Conservation (phyloP, 257 asterid genomes). For the Fraxinus anomala region DNA sequence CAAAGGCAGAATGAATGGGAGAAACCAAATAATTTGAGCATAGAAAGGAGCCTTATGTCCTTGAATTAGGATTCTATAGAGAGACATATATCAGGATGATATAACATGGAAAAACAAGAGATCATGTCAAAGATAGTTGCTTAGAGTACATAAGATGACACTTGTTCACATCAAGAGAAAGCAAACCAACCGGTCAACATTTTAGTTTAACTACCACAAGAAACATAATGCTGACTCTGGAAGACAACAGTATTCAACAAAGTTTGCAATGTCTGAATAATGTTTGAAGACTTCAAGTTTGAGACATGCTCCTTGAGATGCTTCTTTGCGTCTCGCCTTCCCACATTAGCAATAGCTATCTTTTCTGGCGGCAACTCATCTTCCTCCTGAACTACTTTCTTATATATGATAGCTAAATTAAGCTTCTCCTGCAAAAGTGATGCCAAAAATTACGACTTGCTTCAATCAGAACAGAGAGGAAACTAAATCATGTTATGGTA, state of each 20-base stretch:
- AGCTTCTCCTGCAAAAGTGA: conserved; percentile 81
- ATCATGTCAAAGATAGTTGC: conserved; percentile 4
- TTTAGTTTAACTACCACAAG: neutral
- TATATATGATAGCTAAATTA: conserved; percentile 70
- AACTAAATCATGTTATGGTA: neutral
- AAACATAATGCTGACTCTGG: conserved; percentile 29
- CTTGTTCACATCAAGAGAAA: neutral
- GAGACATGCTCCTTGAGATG: conserved; percentile 95
- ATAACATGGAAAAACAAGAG: neutral
- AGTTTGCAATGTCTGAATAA: conserved; percentile 82
- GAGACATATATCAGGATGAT: neutral
- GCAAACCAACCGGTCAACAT: neutral
- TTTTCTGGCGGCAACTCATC: conserved; percentile 93
- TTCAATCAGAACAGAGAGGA: neutral
- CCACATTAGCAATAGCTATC: conserved; percentile 89
- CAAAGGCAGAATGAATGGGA: neutral
- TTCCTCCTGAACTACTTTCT: conserved; percentile 97
- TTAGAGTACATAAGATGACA: neutral
- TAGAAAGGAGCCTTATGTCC: neutral
- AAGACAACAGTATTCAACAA: conserved; percentile 95
- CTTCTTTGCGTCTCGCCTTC: conserved; percentile 97
- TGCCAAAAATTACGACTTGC: conserved; percentile 5
- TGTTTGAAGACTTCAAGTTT: conserved; percentile 94
- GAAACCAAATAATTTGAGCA: neutral
- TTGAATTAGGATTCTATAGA: neutral